Conservation (phyloP, 345 rosid species). For the Citrus maxima region DNA sequence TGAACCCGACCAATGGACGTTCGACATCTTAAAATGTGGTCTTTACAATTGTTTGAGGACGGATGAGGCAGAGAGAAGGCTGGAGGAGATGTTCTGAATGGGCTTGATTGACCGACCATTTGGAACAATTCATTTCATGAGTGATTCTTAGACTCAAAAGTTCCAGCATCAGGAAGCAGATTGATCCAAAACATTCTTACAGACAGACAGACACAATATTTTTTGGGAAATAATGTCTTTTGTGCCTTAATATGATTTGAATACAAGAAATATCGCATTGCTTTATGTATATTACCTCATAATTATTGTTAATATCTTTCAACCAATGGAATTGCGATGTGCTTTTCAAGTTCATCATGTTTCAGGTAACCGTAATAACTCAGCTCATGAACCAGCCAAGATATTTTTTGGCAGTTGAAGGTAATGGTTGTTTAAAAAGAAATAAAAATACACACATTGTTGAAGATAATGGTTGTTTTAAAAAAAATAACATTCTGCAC, state of each 20-base stretch:
- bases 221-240: background rate
- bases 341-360: too few species aligned
- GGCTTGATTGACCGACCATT: constrained; percentile 20
- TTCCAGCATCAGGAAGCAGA: background rate
- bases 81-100: constrained; percentile 28
- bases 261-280: background rate
- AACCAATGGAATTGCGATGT: too few species aligned
- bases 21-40: constrained; percentile 35
- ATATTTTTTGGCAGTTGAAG: too few species aligned
- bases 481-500: too few species aligned
- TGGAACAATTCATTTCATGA: constrained; percentile 6
- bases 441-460: too few species aligned
- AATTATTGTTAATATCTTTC: background rate
- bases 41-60: constrained; percentile 31
- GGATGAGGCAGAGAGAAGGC: constrained; percentile 37
- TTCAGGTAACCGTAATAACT: too few species aligned
- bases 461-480: too few species aligned
- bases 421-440: too few species aligned
- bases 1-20: constrained; percentile 61
- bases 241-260: constrained; percentile 5
- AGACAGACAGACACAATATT: background rate
- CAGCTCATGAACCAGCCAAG: too few species aligned
- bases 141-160: background rate
- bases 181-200: constrained; percentile 5
- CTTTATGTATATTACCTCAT: background rate